A percentile compares a stretch with the other conserved stretches of the same genome.
Evolutionary conservation across 441 rosid genomes (phyloP).

Genomic region (Arabidopsis lyrata): DNA sequence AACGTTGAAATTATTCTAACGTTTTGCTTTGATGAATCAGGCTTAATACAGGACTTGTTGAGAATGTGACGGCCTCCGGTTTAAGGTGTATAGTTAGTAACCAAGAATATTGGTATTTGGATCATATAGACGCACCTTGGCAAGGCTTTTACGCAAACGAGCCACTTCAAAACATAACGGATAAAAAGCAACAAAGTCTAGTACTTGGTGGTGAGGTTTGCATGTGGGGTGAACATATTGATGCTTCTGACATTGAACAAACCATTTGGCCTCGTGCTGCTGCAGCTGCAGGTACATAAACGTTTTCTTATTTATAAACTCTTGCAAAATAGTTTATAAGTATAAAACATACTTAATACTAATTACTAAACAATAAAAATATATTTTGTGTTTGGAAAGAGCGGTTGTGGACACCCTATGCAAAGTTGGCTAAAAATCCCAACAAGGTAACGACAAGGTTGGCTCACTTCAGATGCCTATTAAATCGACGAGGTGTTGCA

Average conservation of each 20-base stretch:
- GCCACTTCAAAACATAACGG: conserved; percentile 59
- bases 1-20: background rate
- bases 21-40: conserved; percentile 45
- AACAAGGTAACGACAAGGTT: conserved; percentile 52
- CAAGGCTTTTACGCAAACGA: conserved; percentile 62
- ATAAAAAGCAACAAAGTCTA: conserved; percentile 56
- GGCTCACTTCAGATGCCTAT: conserved; percentile 72
- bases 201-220: conserved; percentile 87
- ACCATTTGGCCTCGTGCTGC: conserved; percentile 90
- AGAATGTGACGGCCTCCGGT: conserved; percentile 63
- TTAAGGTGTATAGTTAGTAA: conserved; percentile 82
- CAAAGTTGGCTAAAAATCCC: conserved; percentile 56
- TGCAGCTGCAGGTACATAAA: conserved; percentile 71
- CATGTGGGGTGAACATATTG: conserved; percentile 79
- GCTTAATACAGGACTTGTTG: conserved; percentile 71
- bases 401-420: conserved; percentile 71
- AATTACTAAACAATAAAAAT: background rate
- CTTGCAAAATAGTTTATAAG: background rate
- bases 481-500: conserved; percentile 76
- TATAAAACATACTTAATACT: background rate
- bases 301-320: background rate
- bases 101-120: conserved; percentile 79
- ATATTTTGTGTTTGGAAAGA: conserved; percentile 48
- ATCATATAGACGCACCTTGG: conserved; percentile 69
- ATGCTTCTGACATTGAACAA: conserved; percentile 72